Percentiles rank a stretch among this genome's conserved stretches.
Conservation (phyloP, 208 protist genomes). For the Leishmania amazonensis region DNA sequence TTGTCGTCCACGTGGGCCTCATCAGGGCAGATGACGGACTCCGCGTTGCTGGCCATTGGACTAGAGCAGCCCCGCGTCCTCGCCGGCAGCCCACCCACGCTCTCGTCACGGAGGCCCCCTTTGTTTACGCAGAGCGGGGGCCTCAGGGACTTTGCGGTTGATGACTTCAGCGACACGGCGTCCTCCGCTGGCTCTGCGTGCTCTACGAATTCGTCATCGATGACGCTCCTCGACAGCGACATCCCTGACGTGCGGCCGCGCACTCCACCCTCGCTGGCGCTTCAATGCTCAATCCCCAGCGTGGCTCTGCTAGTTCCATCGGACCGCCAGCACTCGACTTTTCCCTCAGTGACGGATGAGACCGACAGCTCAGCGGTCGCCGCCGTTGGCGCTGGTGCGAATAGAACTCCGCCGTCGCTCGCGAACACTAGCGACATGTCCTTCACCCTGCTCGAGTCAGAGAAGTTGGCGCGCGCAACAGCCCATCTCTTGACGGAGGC, state of each 20-base stretch:
- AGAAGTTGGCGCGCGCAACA: not conserved
- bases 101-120: not conserved
- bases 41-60: not conserved
- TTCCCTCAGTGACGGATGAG: not conserved
- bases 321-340: not conserved
- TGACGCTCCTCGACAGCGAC: not conserved
- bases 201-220: slow-evolving; percentile 5
- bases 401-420: slow-evolving; percentile 1
- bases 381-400: too few relatives aligned
- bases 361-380: not conserved
- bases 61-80: not conserved
- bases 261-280: not conserved
- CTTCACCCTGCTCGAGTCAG: slow-evolving; percentile 1
- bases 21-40: not conserved
- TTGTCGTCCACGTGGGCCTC: not conserved
- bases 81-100: not conserved
- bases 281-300: not conserved
- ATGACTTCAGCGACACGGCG: slow-evolving; percentile 1
- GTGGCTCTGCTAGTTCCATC: not conserved
- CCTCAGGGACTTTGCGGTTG: not conserved
- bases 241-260: not conserved
- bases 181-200: slow-evolving; percentile 4
- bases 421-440: not conserved
- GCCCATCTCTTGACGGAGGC: not conserved
- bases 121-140: not conserved